phyloP scores from a whole-genome alignment of 2,329 filamentous ascomycete genomes.

The Cercospora sp. region DNA sequence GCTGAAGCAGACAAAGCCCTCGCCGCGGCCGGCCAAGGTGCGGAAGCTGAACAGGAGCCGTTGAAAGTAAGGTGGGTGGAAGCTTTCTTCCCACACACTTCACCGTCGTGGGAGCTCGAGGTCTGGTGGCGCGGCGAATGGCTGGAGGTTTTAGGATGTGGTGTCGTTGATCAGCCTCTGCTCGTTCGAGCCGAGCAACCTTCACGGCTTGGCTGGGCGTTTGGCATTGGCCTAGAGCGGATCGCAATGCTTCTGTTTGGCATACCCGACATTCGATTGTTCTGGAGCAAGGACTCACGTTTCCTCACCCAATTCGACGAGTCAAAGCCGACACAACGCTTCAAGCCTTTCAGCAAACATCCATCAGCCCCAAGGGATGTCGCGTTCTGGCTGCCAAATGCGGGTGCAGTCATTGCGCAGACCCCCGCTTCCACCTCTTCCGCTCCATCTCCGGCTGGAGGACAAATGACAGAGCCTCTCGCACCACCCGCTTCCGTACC shows the following conservation, averaged over 20 bases:
- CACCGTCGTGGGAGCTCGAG: constrained; percentile 92
- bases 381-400: constrained; percentile 75
- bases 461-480: constrained; percentile 39
- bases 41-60: constrained; percentile 59
- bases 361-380: constrained; percentile 89
- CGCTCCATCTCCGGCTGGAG: constrained; percentile 38
- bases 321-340: constrained; percentile 58
- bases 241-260: constrained; percentile 97
- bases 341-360: constrained; percentile 86
- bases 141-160: constrained; percentile 94
- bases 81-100: constrained; percentile 96
- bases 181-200: constrained; percentile 75
- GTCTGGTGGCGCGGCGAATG: constrained; percentile 93
- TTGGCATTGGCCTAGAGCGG: constrained; percentile 88
- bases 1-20: constrained; percentile 70
- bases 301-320: constrained; percentile 79
- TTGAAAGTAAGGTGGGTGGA: constrained; percentile 91
- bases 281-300: constrained; percentile 84
- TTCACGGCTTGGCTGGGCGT: constrained; percentile 84
- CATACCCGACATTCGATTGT: constrained; percentile 92
- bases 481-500: constrained; percentile 39
- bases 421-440: constrained; percentile 37
- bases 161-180: constrained; percentile 80
- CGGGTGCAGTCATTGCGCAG: constrained; percentile 33
- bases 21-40: constrained; percentile 42